Evolutionary conservation across 75 land plant species (phyloP).

Genomic region (Picea glauca): DNA sequence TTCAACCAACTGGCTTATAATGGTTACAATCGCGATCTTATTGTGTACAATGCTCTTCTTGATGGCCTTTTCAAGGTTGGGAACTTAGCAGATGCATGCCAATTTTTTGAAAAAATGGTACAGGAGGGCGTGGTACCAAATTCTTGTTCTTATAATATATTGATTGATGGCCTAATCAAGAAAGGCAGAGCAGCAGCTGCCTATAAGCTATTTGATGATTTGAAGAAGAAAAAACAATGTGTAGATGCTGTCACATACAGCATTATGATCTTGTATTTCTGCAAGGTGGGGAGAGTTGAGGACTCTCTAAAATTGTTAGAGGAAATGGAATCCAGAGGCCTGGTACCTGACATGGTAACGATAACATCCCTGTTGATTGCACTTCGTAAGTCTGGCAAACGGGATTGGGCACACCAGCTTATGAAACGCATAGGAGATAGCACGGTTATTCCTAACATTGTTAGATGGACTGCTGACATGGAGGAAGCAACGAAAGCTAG

Average conservation of each 20-base stretch:
- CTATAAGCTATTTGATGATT: conserved; percentile 46
- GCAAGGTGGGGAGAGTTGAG: conserved; percentile 40
- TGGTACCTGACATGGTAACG: conserved; percentile 57
- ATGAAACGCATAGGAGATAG: conserved; percentile 55
- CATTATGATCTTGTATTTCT: conserved; percentile 44
- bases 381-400: conserved; percentile 35
- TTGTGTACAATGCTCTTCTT: conserved; percentile 64
- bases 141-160: conserved; percentile 54
- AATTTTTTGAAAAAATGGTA: conserved; percentile 57
- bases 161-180: conserved; percentile 70
- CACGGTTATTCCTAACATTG: conserved; percentile 28
- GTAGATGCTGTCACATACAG: conserved; percentile 63
- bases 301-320: conserved; percentile 40
- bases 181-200: conserved; percentile 56
- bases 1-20: conserved; percentile 54
- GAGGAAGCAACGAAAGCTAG: conserved; percentile 29
- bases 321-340: conserved; percentile 70
- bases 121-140: conserved; percentile 47
- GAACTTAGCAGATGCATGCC: conserved; percentile 49
- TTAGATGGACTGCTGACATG: conserved; percentile 49
- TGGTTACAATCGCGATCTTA: conserved; percentile 33
- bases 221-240: conserved; percentile 56
- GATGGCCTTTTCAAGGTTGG: conserved; percentile 59
- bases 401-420: conserved; percentile 52
- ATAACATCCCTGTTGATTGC: conserved; percentile 47